Base-by-base conservation (phyloP, 192 early-diverging fungal species). In the Rhizophagus clarus region DNA sequence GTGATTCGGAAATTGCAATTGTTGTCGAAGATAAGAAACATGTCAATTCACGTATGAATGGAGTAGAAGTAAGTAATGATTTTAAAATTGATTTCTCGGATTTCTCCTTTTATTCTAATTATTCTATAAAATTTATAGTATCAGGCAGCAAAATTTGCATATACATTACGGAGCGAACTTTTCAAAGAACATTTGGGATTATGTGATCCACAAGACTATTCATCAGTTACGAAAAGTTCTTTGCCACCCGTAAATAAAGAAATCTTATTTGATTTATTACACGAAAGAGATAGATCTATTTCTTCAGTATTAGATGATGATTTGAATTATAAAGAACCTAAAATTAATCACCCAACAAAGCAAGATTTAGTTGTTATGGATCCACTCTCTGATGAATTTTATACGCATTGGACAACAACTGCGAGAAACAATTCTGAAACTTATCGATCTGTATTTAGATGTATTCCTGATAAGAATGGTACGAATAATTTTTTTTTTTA, bases 1-100 rank as follows among this genome's bases (percentile, higher is more conserved):
- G 92, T 74, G 95, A 97, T 81, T 95, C 94, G 14, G 96, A 97
- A 84, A 91, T 97, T 64, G 96, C 95, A 60, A 92, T 95, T 73
- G 76, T 96, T 22, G 86, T 97, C 15, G 92, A 94, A 81, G 95
- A 97, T 76, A 84, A 89, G 7, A 87, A 90, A 42, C 87, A 84
- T 14, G 83, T 97, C 24, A 82, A 83, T 24, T 91, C 93, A 0
- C 86, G 84, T 32, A 96, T 97, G 94, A 88, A 94, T 69, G 94
- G 93, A 3, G 76, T 88, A 17, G 83, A 83, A 28, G 87, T 88
- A 85, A 76, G 85, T 17, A 8, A 70, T 26, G n/a, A 42, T 11
- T n/a, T n/a, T 40, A 12, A 22, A 32, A 70, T 40, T 40, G n/a
- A 37, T 17, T 34, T 6, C 5, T 40, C 37, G 37, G 5, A 69